Conservation (phyloP, 805 yeast species). For the Saccharomycopsis sp. region DNA sequence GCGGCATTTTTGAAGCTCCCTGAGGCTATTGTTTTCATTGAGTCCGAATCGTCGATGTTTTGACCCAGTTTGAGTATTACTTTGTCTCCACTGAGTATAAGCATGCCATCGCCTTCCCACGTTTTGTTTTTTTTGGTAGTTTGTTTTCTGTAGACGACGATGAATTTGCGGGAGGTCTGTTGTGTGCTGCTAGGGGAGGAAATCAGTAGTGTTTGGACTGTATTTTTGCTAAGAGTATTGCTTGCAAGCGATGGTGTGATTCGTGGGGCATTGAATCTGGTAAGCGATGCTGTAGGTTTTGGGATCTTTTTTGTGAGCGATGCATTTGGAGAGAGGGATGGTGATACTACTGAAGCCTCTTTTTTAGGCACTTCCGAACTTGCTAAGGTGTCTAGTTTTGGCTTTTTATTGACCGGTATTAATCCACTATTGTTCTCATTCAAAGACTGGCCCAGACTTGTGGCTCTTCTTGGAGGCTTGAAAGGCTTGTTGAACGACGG, state of each 20-base stretch:
- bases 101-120: slow-evolving; percentile 90
- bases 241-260: too few relatives aligned
- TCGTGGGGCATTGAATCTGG: too few relatives aligned
- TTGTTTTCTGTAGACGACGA: slow-evolving; percentile 62
- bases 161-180: slow-evolving; percentile 24
- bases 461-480: slow-evolving; percentile 40
- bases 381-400: not conserved
- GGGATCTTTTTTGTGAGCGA: too few relatives aligned
- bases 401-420: slow-evolving; percentile 5
- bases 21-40: not conserved
- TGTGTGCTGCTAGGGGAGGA: too few relatives aligned
- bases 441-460: slow-evolving; percentile 5
- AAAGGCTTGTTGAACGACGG: slow-evolving; percentile 38
- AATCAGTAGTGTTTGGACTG: too few relatives aligned
- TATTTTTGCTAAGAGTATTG: too few relatives aligned
- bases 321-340: too few relatives aligned
- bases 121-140: slow-evolving; percentile 76
- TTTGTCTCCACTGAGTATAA: slow-evolving; percentile 31
- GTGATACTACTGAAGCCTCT: too few relatives aligned
- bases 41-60: too few relatives aligned
- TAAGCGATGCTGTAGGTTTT: too few relatives aligned
- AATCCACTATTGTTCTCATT: not conserved
- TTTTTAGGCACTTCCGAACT: too few relatives aligned
- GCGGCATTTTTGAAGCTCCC: slow-evolving; percentile 4
- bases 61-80: slow-evolving; percentile 23